Base-by-base conservation (phyloP, 306 rosid species). In the Trifolium dubium region DNA sequence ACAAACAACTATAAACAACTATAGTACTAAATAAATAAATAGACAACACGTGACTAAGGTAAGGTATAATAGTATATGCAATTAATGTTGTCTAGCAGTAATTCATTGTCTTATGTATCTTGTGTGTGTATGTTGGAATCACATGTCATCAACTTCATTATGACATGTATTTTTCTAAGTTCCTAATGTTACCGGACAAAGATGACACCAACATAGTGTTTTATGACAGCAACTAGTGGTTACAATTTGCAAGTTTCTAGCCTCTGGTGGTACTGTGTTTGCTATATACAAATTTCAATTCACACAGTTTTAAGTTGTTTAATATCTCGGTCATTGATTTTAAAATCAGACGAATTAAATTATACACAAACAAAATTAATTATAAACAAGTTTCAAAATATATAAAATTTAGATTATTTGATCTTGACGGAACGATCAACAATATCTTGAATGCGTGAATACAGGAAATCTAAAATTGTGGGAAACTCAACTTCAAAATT, bases 81-180 rank as follows among this genome's bases (percentile, higher is more conserved):
- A 51, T 29, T 37, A 67, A 49, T 59, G 23, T 77, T 73, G 65
- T 73, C 23, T 66, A 50, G 32, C 2, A 66, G 28, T 29, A 32
- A 56, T 65, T 64, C 32, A 75, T 12, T 14, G 17, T n/a, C 15
- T 31, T 71, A 72, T 81, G 80, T 67, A 18, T 11, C 4, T 32
- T 3, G 8, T 10, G 8, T 35, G 29, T 67, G 64, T 61, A 5
- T 60, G 17, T 60, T 60, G 18, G 74, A 77, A 80, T 77, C 83
- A 77, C 67, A 41, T 84, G 85, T 73, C 85, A 28, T 32, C 65
- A 75, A 31, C 39, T 58, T 77, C 72, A 77, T 80, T 50, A 80
- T 80, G 79, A 56, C 69, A n/a, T 39, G 12, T 19, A 49, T 12
- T 39, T 54, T 31, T 55, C 67, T 31, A 62, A 58, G 3, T 79